phyloP scores from a whole-genome alignment of 768 basidiomycete species.

The Amanita polypyramis region DNA sequence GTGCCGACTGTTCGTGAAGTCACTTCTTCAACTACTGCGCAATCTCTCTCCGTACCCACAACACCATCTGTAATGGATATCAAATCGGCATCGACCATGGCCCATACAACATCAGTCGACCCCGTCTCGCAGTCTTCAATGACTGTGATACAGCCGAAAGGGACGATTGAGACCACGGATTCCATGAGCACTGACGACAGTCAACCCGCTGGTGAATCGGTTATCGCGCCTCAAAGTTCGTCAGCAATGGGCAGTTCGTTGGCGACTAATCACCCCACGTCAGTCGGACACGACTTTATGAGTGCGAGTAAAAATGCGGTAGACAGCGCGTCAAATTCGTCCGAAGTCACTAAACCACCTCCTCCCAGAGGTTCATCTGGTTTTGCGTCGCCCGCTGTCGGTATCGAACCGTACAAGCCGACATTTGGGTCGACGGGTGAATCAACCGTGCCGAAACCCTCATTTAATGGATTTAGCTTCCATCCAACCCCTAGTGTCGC shows the following conservation, averaged over 20 bases:
- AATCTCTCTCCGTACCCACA: neutral
- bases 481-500: neutral
- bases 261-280: neutral
- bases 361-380: slow-evolving; percentile 12
- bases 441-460: slow-evolving; percentile 24
- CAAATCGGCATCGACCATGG: neutral
- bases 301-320: neutral
- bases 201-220: neutral
- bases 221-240: neutral
- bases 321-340: neutral
- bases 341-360: neutral
- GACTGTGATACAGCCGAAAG: neutral
- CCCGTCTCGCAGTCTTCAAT: neutral
- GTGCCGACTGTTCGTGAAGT: neutral
- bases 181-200: neutral
- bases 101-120: neutral
- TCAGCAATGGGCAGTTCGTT: neutral
- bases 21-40: neutral
- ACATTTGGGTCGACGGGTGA: neutral
- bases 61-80: neutral
- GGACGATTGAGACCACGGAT: neutral
- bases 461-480: slow-evolving; percentile 21
- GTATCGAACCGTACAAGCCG: slow-evolving; percentile 10
- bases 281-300: neutral
- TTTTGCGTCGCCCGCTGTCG: slow-evolving; percentile 14